These are phyloP conservation scores for California macrophylla DNA, from an alignment of 441 rosid species.

Conservation along the genomic window DNA sequence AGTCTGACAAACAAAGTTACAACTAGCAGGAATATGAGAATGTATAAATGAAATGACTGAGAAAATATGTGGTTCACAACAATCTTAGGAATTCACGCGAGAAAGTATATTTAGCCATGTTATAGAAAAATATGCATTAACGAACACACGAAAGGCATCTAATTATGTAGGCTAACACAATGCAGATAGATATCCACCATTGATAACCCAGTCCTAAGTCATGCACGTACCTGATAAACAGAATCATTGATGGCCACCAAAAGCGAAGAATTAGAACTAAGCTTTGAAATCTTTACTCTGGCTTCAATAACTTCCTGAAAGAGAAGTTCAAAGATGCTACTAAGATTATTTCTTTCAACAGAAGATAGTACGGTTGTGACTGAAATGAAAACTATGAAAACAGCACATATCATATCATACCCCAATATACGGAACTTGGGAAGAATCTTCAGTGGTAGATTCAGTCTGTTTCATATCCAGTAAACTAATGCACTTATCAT, in stretches of 20 bases:
- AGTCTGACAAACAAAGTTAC: background rate
- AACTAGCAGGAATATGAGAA: no score
- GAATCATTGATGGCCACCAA: constrained; percentile 4
- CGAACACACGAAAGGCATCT: background rate
- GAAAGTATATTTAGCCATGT: background rate
- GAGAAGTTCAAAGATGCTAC: background rate
- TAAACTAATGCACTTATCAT: background rate
- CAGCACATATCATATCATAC: constrained; percentile 4
- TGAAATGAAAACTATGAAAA: background rate
- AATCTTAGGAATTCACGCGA: background rate
- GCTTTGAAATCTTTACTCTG: background rate
- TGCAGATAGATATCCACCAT: background rate
- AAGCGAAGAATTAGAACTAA: background rate
- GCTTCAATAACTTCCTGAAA: background rate
- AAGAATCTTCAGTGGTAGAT: background rate
- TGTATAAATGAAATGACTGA: background rate
- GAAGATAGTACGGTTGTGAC: background rate
- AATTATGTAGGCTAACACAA: background rate
- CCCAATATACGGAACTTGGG: background rate
- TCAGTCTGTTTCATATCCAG: background rate
- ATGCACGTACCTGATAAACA: constrained; percentile 1
- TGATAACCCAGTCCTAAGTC: background rate
- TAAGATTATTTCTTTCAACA: background rate
- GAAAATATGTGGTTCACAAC: background rate
- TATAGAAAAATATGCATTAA: background rate